phyloP scores from a whole-genome alignment of 352 stramenopile species.

The Phytophthora sp. region DNA sequence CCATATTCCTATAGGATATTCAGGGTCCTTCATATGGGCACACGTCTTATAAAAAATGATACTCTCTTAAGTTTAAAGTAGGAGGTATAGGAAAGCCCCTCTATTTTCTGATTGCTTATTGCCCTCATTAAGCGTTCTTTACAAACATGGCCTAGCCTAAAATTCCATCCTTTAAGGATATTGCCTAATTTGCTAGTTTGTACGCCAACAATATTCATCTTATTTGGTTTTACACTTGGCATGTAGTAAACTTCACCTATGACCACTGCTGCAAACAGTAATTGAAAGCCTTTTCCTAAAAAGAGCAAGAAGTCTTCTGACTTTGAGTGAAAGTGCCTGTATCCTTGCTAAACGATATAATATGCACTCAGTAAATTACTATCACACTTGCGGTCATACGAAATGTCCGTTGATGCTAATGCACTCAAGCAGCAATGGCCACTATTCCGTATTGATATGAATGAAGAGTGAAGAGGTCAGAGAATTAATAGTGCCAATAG shows the following conservation, averaged over 20 bases:
- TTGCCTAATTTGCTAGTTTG: background rate
- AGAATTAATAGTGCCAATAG: too few relatives aligned
- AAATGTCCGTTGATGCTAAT: constrained; percentile 9
- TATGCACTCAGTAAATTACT: constrained; percentile 22
- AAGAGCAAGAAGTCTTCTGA: background rate
- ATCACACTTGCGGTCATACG: constrained; percentile 12
- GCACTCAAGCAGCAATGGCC: constrained; percentile 11
- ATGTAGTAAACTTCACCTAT: constrained; percentile 24
- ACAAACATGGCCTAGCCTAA: constrained; percentile 10
- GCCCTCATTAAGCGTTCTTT: constrained; percentile 18
- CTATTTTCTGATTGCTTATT: constrained; percentile 16
- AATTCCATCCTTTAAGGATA: constrained; percentile 16
- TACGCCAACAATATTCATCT: constrained; percentile 1
- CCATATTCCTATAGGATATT: constrained; percentile 24
- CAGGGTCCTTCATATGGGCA: background rate
- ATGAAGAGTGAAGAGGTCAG: too few relatives aligned
- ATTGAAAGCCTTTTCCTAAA: constrained; percentile 7
- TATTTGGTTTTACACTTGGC: constrained; percentile 7
- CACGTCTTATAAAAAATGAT: constrained; percentile 16
- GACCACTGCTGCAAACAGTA: too few relatives aligned
- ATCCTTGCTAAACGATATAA: constrained; percentile 18
- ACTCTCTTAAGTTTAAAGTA: constrained; percentile 12
- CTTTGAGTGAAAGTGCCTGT: constrained; percentile 14
- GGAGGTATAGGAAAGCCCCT: background rate
- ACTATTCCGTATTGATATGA: too few relatives aligned